Evolutionary conservation across 2,329 filamentous ascomycete genomes (phyloP).

Genomic region (Botrytis cinerea): DNA sequence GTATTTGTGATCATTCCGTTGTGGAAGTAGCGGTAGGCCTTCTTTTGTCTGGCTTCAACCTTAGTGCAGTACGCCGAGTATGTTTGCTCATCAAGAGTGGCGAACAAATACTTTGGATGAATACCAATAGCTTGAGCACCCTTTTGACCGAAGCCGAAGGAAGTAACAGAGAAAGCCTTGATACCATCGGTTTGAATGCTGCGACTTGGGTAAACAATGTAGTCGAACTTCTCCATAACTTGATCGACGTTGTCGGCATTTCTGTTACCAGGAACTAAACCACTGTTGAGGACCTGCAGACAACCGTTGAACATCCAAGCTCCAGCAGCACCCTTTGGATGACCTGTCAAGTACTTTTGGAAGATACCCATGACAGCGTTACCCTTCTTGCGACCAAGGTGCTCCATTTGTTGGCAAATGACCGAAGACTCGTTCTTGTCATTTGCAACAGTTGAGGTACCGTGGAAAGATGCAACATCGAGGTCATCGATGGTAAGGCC

Average conservation of each 20-base stretch:
- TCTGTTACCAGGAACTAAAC: slow-evolving; percentile 92
- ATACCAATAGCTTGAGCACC: slow-evolving; percentile 96
- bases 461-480: slow-evolving; percentile 95
- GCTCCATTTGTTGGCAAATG: slow-evolving; percentile 92
- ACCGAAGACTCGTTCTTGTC: slow-evolving; percentile 99
- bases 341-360: slow-evolving; percentile 98
- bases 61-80: slow-evolving; percentile 83
- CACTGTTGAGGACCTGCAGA: slow-evolving; percentile 90
- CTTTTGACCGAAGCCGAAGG: slow-evolving; percentile 99
- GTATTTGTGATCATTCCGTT: slow-evolving; percentile 98
- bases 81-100: slow-evolving; percentile 83
- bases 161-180: slow-evolving; percentile 98
- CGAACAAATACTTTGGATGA: slow-evolving; percentile 93
- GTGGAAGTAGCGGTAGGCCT: slow-evolving; percentile 98
- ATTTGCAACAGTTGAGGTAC: slow-evolving; percentile 96
- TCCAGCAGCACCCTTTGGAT: slow-evolving; percentile 98
- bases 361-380: slow-evolving; percentile 96
- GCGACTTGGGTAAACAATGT: slow-evolving; percentile 95
- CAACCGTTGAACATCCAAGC: slow-evolving; percentile 99
- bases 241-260: slow-evolving; percentile 98
- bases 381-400: slow-evolving; percentile 93
- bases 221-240: slow-evolving; percentile 95
- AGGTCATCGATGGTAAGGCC: slow-evolving; percentile 96
- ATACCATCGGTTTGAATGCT: slow-evolving; percentile 96
- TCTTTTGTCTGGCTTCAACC: slow-evolving; percentile 94